Evolutionary conservation across 192 early-diverging fungal genomes (phyloP).

Genomic region (Dissophora globulifera): DNA sequence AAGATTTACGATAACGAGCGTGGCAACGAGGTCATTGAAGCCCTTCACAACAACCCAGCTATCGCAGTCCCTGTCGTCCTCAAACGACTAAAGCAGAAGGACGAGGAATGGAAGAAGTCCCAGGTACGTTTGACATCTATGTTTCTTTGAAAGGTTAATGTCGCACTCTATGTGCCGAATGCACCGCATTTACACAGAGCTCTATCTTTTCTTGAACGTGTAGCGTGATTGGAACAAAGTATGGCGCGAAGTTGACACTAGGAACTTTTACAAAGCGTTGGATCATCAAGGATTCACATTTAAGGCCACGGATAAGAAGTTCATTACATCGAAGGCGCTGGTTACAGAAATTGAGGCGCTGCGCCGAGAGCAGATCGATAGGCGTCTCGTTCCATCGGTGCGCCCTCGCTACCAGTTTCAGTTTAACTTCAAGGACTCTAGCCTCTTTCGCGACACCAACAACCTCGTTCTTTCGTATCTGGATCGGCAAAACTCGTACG

Average conservation of each 20-base stretch:
- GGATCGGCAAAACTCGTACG: constrained; percentile 66
- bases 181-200: no score
- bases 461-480: constrained; percentile 80
- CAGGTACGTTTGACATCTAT: constrained; percentile 59
- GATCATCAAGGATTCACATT: constrained; percentile 96
- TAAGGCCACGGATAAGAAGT: constrained; percentile 88
- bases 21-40: constrained; percentile 89
- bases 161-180: no score
- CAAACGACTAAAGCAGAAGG: constrained; percentile 96
- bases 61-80: constrained; percentile 94
- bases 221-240: constrained; percentile 96
- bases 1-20: constrained; percentile 93
- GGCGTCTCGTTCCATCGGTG: constrained; percentile 48
- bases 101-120: constrained; percentile 96
- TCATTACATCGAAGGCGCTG: constrained; percentile 79
- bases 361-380: constrained; percentile 82
- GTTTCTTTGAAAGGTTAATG: no score
- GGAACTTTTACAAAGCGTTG: constrained; percentile 94
- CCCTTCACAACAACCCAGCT: constrained; percentile 90
- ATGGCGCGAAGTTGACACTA: constrained; percentile 94
- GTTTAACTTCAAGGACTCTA: constrained; percentile 77
- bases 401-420: constrained; percentile 79
- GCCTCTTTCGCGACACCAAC: constrained; percentile 82
- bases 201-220: neutral
- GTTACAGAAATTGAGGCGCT: constrained; percentile 88